Conservation (phyloP, 2,329 filamentous ascomycete species). For the Trichoderma atrobrunneum region DNA sequence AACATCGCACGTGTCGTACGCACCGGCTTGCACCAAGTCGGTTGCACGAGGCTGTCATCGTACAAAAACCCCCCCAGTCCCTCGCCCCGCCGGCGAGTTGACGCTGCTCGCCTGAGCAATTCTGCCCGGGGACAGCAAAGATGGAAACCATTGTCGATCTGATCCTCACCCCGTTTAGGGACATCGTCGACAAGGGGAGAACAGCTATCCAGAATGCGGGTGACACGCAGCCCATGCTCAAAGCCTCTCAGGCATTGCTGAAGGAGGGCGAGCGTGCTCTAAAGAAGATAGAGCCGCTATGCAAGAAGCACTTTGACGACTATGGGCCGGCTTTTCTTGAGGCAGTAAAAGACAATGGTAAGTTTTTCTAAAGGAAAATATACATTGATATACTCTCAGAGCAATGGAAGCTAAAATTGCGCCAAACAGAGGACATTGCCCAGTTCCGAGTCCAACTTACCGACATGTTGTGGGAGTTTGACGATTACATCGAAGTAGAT, state of each 20-base stretch:
- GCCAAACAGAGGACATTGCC: constrained; percentile 47
- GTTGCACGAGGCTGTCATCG: background rate
- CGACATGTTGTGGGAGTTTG: constrained; percentile 55
- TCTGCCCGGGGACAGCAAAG: background rate
- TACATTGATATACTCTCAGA: background rate
- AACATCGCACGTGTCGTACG: constrained; percentile 5
- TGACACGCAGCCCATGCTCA: constrained; percentile 46
- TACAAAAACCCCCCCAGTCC: constrained; percentile 5
- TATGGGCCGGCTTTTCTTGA: constrained; percentile 50
- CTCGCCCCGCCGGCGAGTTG: constrained; percentile 5
- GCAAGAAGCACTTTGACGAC: constrained; percentile 46
- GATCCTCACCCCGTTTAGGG: constrained; percentile 50
- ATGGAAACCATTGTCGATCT: constrained; percentile 45
- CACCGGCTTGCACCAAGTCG: background rate
- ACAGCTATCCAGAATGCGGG: constrained; percentile 47
- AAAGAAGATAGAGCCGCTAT: constrained; percentile 51
- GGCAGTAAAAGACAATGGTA: constrained; percentile 54
- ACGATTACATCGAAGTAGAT: constrained; percentile 50
- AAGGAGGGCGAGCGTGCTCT: constrained; percentile 50
- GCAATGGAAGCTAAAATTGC: background rate
- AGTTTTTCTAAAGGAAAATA: constrained; percentile 21
- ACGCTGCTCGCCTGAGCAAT: background rate
- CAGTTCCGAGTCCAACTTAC: constrained; percentile 47
- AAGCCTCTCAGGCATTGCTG: constrained; percentile 46
- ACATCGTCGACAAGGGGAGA: constrained; percentile 52